Evolutionary conservation across 805 yeast species (phyloP), one percentile per base, ranked within the genome.

Genomic region (Metschnikowia henanensis): DNA sequence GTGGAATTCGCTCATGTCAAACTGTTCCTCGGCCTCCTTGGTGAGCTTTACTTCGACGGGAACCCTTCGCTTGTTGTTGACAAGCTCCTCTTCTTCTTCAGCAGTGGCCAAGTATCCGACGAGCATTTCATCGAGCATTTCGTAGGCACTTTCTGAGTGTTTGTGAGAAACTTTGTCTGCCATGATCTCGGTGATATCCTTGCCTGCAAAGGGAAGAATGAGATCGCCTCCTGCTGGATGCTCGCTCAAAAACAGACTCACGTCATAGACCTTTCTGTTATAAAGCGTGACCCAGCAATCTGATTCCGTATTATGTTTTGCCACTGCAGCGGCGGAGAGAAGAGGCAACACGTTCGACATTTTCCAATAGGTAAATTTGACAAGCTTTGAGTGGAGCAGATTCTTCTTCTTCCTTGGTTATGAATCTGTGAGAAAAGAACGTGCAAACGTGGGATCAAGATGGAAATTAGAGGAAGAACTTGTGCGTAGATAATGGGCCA

Each of bases 101-200:
- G 71, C 76, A 1, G 91, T 86, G 17, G 97, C 97, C 53, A 92
- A 65, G 59, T 83, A 84, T 0, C 95, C 97, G 33, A 92, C 80
- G 48, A 88, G 64, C 66, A 81, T 84, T 45, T 76, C 83, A 35
- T 91, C 87, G 50, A 92, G 70, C 77, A 91, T 84, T 40, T 87
- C 94, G 62, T 87, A 85, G 1, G 97, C 95, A 36, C 84, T 70
- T 49, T 87, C 92, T 4, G 94, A 82, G 64, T 92, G 97, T 39
- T 77, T 80, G 61, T 91, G 97, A 29, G 83, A 73, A 3, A 69
- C 68, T 17, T 70, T 72, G 58, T 92, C 97, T 6, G 83, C 81
- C 76, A 92, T 77, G 37, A 89, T 81, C 41, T 79, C 79, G 8
- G 97, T 87, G 40, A 79, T 61, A 51, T 80, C 85, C 51, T 75